Base-by-base conservation (phyloP, 225 moss, liverwort and hornwort genomes). In the Bryoerythrophyllum caledonicum region DNA sequence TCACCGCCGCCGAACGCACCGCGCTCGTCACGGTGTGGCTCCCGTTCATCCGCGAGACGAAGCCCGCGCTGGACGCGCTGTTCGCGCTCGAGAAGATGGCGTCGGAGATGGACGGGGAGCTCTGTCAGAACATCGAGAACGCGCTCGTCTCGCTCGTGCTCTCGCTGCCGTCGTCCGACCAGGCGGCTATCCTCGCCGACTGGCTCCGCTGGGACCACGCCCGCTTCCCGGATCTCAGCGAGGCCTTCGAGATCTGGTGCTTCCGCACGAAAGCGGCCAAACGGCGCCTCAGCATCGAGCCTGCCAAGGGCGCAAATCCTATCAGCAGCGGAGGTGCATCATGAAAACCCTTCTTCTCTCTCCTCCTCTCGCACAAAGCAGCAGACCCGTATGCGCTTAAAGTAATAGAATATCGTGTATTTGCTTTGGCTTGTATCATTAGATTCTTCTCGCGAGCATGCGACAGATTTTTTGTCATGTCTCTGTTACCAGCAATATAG, bases 181-280 rank as follows among this genome's bases (percentile, higher is more conserved):
- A 94, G 61, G 94, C 94, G 37, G 87, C 86, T 6, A 94, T 94
- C 23, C 82, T 94, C 57, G 90, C 90, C 35, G 94, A 94, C 78
- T 92, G 94, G 94, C 82, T 94, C n/a, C 87, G 83, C 67, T 89
- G 83, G 74, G 90, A 94, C 73, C 87, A 94, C 34, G 84, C 89
- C 58, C 82, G 88, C 78, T 94, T 87, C 54, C 94, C 94, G n/a
- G 94, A 94, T 83, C 76, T 94, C 40, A 94, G 92, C 52, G 94
- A 94, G 74, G 94, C 94, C 4, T 94, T 94, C 37, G 94, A 94
- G 82, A 86, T 94, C 40, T 94, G 94, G 94, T 94, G 94, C 76
- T 92, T 86, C 41, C 90, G 94, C 76, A 89, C 90, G 35, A 94
- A 94, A 78, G 92, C 94, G 73, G 94, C 94, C 5, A 94, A 86